Evolutionary conservation across 148 eudicot genomes (phyloP).

Genomic region (Vaccinium corymbosum): DNA sequence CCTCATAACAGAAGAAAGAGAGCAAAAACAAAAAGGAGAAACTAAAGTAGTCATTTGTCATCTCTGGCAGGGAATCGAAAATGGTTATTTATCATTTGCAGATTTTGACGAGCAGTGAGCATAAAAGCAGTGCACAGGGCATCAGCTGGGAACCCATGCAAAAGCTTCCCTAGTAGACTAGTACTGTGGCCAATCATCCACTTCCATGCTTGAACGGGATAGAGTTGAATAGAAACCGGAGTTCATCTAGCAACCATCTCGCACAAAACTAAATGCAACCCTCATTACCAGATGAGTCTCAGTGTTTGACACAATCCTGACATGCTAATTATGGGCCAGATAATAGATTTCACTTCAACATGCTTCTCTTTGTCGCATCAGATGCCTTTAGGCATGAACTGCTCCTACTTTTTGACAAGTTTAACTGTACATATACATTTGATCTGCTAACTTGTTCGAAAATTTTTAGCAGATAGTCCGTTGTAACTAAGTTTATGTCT

Average conservation of each 20-base stretch:
- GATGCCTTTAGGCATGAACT: neutral
- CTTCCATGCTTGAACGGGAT: neutral
- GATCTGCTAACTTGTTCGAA: neutral
- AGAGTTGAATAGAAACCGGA: neutral
- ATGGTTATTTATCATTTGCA: no score
- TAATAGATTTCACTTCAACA: neutral
- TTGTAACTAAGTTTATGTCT: neutral
- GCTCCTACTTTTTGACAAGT: neutral
- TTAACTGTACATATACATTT: neutral
- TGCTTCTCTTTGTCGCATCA: neutral
- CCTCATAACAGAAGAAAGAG: neutral
- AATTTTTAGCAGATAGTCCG: neutral
- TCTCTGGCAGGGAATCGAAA: no score
- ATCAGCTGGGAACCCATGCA: neutral
- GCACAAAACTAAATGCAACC: no score
- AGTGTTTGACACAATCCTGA: no score
- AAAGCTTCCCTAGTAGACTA: neutral
- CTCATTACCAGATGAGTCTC: no score
- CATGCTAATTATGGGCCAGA: no score
- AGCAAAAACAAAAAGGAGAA: neutral
- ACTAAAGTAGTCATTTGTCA: neutral
- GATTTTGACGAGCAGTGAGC: no score
- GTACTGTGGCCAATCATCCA: constrained; percentile 6
- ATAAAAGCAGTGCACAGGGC: no score
- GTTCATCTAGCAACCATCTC: no score